Evolutionary conservation across 2,329 filamentous ascomycete genomes (phyloP).

Genomic region (Magnaporthales sp.): DNA sequence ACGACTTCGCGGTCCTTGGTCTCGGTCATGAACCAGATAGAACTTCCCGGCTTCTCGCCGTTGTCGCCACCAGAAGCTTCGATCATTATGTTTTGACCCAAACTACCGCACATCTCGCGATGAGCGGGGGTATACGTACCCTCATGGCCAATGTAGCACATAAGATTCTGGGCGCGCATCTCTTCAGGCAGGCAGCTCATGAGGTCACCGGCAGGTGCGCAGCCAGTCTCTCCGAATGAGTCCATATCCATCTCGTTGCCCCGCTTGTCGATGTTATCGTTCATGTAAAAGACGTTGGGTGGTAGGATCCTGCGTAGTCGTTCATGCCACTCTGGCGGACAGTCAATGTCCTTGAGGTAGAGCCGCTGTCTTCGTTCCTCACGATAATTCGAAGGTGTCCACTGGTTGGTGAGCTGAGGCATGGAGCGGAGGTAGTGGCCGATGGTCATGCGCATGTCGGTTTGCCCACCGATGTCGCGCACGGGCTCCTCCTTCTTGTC

Average conservation of each 20-base stretch:
- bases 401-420: constrained; percentile 75
- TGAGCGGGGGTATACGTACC: constrained; percentile 94
- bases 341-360: constrained; percentile 96
- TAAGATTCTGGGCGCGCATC: constrained; percentile 92
- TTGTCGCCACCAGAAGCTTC: constrained; percentile 68
- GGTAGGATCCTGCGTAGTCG: constrained; percentile 72
- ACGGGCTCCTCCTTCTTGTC: constrained; percentile 79
- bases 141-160: constrained; percentile 98
- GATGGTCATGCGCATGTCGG: constrained; percentile 74
- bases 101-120: constrained; percentile 92
- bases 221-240: constrained; percentile 38
- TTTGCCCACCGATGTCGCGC: constrained; percentile 65
- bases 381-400: constrained; percentile 64
- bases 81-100: constrained; percentile 98
- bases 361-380: constrained; percentile 76
- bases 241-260: constrained; percentile 23
- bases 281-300: constrained; percentile 79
- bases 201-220: constrained; percentile 74
- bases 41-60: constrained; percentile 77
- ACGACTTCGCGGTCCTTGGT: constrained; percentile 85
- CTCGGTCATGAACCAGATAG: constrained; percentile 98
- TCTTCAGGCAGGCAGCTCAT: constrained; percentile 84
- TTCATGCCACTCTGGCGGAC: constrained; percentile 77
- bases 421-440: constrained; percentile 87
- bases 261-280: constrained; percentile 58